Evolutionary conservation across 176 grass and related monocot genomes (phyloP), one percentile per base, ranked within the genome.

Genomic region (Dendrocalamus sinicus): DNA sequence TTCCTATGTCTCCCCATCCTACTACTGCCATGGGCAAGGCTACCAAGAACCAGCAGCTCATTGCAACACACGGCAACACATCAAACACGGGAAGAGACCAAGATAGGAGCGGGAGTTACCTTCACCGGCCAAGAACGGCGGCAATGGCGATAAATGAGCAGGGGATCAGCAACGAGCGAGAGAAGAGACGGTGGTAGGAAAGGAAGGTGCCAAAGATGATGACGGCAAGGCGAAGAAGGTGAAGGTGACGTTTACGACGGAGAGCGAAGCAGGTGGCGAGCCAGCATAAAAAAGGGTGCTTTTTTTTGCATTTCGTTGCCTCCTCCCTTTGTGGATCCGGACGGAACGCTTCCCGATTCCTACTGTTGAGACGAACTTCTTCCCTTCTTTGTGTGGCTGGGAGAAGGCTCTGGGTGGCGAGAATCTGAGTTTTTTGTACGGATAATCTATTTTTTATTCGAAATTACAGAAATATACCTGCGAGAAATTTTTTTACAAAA

Each of bases 161-260:
- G 14, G 79, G 14, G n/a, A 90, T 78, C 83, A 78, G 7, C 58
- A 30, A 12, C 57, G 9, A 0, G 28, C 2, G 12, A 57, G 24
- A 11, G 67, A 30, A 23, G 50, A 1, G 16, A 9, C 2, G 3
- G 39, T 57, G 82, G n/a, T 48, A 57, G 72, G 4, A 26, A 50
- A 5, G 12, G 24, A 12, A 22, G 69, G 19, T 13, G 43, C 51
- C 19, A 8, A 19, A 22, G 70, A 85, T 81, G 88, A 59, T 5
- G 82, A 32, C n/a, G 77, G 67, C 45, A 6, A 45, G 22, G 81
- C 8, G 9, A 54, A 40, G 63, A 12, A 9, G 51, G 28, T 6
- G 88, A 90, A 16, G 78, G 89, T 54, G 89, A 91, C 84, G 85
- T 87, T 50, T 74, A 84, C 89, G 84, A 91, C 26, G 89, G 89